Evolutionary conservation across 352 stramenopile species (phyloP).

Genomic region (Phytophthora pini): DNA sequence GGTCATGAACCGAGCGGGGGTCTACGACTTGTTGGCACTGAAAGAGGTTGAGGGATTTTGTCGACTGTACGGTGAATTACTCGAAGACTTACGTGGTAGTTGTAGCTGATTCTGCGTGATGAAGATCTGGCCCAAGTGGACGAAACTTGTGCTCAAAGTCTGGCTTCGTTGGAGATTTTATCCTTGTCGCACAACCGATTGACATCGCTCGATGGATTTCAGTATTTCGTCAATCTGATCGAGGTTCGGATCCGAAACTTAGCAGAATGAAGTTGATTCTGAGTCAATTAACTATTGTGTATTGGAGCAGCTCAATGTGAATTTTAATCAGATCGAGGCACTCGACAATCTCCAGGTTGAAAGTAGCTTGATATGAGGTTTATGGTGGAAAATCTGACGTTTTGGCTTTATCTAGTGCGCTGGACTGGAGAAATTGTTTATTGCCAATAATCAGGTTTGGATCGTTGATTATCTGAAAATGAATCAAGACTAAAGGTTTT

Average conservation of each 20-base stretch:
- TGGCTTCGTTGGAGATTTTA: conserved; percentile 76
- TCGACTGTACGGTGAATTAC: neutral
- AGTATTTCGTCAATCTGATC: conserved; percentile 75
- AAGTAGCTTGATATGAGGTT: neutral
- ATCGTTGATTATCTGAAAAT: too few relatives aligned
- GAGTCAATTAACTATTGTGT: neutral
- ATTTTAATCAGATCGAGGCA: conserved; percentile 68
- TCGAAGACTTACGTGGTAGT: neutral
- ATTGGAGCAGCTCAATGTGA: conserved; percentile 62
- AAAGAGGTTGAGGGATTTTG: conserved; percentile 57
- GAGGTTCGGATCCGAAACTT: conserved; percentile 43
- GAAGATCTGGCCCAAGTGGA: conserved; percentile 59
- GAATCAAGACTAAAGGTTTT: neutral
- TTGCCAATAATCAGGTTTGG: conserved; percentile 63
- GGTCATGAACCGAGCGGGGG: conserved; percentile 58
- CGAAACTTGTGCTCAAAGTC: conserved; percentile 57
- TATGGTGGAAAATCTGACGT: conserved; percentile 4
- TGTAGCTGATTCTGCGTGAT: conserved; percentile 78
- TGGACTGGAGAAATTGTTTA: conserved; percentile 69
- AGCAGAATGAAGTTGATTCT: too few relatives aligned
- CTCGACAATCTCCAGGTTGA: conserved; percentile 57
- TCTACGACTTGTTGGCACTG: conserved; percentile 65
- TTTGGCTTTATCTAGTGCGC: conserved; percentile 40
- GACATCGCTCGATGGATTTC: conserved; percentile 62
- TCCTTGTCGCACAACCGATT: conserved; percentile 85